Conservation (phyloP, 176 grass and related monocot species). For the Zea luxurians region DNA sequence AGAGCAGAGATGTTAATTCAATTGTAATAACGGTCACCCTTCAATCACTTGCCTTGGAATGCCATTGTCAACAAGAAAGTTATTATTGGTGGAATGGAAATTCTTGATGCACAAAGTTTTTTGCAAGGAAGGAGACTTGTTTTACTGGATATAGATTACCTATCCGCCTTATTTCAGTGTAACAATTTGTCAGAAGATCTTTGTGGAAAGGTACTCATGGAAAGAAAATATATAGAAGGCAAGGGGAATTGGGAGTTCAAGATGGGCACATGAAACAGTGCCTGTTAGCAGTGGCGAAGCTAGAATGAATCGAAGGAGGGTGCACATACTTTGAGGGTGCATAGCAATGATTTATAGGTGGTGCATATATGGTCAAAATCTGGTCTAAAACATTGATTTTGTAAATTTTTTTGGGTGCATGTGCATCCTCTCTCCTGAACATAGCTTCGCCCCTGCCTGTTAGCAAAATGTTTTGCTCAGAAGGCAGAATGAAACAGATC, state of each 20-base stretch:
- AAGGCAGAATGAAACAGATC: background rate
- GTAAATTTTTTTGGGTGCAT: too few relatives aligned
- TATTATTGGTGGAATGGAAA: background rate
- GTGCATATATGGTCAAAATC: too few relatives aligned
- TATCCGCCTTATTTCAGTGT: background rate
- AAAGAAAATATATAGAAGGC: background rate
- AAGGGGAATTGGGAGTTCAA: background rate
- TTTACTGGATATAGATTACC: background rate
- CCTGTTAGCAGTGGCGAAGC: background rate
- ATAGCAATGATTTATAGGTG: too few relatives aligned
- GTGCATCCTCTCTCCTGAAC: too few relatives aligned
- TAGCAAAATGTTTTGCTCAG: background rate
- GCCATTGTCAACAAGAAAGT: background rate
- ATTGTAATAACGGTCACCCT: background rate
- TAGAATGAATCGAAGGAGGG: too few relatives aligned
- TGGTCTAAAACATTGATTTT: too few relatives aligned
- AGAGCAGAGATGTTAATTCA: background rate
- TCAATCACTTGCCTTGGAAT: background rate
- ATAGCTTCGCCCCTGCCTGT: background rate
- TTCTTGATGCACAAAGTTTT: background rate
- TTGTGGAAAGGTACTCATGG: background rate
- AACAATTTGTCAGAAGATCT: background rate
- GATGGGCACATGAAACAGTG: background rate
- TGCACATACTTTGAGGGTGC: too few relatives aligned
- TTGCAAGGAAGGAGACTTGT: background rate